A percentile compares a stretch with the other conserved stretches of the same genome.
Conservation (phyloP, 108 stramenopile species). For the Nannochloropsis granulata region DNA sequence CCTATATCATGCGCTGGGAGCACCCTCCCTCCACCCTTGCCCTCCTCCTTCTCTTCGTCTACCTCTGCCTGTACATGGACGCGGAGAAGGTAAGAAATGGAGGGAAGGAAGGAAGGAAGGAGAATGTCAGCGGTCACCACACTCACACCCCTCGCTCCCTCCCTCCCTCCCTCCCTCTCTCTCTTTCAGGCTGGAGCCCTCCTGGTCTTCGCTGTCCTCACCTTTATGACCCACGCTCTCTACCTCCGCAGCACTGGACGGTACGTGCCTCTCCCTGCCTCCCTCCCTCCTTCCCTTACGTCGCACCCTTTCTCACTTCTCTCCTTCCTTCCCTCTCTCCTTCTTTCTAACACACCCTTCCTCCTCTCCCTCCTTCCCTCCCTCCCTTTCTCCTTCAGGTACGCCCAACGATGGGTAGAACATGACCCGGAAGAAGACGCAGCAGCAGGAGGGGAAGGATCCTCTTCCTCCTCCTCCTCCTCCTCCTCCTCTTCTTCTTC, state of each 20-base stretch:
- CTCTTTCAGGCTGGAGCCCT: background rate
- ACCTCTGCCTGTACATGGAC: conserved; percentile 69
- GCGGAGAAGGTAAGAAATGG: background rate
- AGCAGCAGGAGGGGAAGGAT: background rate
- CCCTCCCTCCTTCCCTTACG: background rate
- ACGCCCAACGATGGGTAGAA: background rate
- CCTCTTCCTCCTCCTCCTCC: background rate
- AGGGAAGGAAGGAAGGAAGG: background rate
- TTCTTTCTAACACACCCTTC: background rate
- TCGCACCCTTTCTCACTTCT: too few relatives aligned
- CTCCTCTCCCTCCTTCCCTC: background rate
- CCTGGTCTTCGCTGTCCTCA: background rate
- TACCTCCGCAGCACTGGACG: background rate
- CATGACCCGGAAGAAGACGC: background rate
- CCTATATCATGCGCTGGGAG: background rate
- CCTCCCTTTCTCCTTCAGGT: background rate
- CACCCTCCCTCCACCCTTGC: background rate
- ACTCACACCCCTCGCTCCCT: background rate
- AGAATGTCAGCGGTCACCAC: background rate
- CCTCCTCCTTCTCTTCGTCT: conserved; percentile 66
- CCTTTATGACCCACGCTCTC: background rate
- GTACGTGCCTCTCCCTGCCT: background rate
- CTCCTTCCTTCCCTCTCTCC: too few relatives aligned
- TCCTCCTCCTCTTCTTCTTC: background rate
- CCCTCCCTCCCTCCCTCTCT: background rate